Conservation (phyloP, 768 basidiomycete genomes). For the Boletellus ananas region DNA sequence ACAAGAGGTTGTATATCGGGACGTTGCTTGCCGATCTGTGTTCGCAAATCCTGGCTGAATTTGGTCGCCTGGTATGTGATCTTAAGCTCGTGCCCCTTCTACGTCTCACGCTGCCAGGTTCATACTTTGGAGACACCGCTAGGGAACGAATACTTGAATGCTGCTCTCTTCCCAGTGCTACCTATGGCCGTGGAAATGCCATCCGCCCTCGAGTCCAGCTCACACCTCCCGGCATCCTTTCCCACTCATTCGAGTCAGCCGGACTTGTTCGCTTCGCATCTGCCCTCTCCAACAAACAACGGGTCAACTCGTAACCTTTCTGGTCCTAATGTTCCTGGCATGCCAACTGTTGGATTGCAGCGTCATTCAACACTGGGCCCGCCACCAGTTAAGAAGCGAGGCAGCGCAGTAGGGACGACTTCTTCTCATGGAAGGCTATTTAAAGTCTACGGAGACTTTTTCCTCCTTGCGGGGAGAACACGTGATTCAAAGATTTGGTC, state of each 20-base stretch:
- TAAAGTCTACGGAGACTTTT: constrained; percentile 87
- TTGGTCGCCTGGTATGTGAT: constrained; percentile 74
- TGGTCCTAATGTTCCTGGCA: constrained; percentile 28
- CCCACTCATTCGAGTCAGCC: constrained; percentile 53
- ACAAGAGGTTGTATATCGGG: constrained; percentile 83
- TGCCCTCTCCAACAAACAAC: constrained; percentile 26
- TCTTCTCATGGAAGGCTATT: constrained; percentile 83
- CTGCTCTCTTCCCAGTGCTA: constrained; percentile 57
- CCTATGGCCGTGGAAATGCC: constrained; percentile 63
- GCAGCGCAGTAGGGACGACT: constrained; percentile 59
- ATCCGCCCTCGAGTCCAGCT: constrained; percentile 46
- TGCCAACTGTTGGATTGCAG: constrained; percentile 24
- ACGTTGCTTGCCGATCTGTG: constrained; percentile 87
- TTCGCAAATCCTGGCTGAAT: constrained; percentile 80
- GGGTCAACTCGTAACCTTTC: constrained; percentile 52
- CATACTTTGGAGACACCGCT: constrained; percentile 76
- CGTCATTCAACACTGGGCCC: constrained; percentile 52
- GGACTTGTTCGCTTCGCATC: constrained; percentile 38
- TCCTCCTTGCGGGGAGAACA: constrained; percentile 79
- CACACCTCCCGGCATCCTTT: constrained; percentile 41
- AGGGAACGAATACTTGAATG: constrained; percentile 84
- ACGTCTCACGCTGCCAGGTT: constrained; percentile 44
- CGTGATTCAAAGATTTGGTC: constrained; percentile 82
- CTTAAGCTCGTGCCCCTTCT: neutral
- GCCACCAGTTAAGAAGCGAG: constrained; percentile 51